Base-by-base conservation (phyloP, 495 filamentous ascomycete genomes). In the Tuber indicum region DNA sequence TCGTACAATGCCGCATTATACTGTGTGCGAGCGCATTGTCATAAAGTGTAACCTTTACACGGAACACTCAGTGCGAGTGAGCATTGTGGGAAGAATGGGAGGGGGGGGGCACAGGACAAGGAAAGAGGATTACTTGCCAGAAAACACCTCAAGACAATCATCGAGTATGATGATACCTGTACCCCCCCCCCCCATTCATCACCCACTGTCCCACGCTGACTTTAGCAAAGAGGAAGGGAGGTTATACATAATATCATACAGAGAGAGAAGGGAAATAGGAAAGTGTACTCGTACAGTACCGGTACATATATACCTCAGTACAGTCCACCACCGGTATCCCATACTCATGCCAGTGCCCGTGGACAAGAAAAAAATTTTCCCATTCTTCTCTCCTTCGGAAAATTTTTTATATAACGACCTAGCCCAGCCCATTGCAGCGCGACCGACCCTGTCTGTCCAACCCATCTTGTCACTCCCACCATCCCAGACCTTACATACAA, bases 31-130 rank as follows among this genome's bases (percentile, higher is more conserved):
- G 43, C 4, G 32, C 26, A 21, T 8, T 14, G 47, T 46, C 23
- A 45, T 74, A 14, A 47, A 43, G 47, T 5, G 1, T 74, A n/a
- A 74, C 39, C 45, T 70, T 75, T 42, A 26, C 70, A 66, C 70
- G 43, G 36, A 66, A 32, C 49, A 74, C 17, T 39, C 44, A 32
- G 16, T 10, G 72, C 45, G 44, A 58, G 72, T 32, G n/a, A 32
- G 52, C n/a, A 14, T 32, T 5, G 23, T 58, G 49, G 49, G 23
- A 58, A 58, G 12, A 46, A 41, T 3, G 39, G 39, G 39, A 41
- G 39, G 39, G 39, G 47, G 47, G 21, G 19, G n/a, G 23, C 23
- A 58, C 52, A 58, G n/a, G 52, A 23, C n/a, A 58, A 19, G 12
- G 47, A 36, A 17, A 36, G 58, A 16, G 32, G 32, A 36, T 66